Evolutionary conservation across 2,329 filamentous ascomycete species (phyloP).

Genomic region (Calonectria pseudoreteaudii): DNA sequence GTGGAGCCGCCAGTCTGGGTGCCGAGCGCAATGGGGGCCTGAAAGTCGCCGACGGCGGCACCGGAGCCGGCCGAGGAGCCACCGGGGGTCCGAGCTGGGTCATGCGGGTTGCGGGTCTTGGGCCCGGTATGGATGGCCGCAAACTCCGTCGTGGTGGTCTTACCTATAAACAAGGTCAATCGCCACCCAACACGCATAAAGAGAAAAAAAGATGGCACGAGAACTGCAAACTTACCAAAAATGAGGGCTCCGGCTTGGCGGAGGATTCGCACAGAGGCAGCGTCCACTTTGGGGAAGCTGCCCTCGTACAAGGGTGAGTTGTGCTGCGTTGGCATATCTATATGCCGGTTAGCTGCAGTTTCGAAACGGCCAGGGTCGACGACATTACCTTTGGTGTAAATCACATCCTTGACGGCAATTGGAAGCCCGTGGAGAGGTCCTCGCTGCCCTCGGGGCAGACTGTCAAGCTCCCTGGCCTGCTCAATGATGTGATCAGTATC

Average conservation of each 20-base stretch:
- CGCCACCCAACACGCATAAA: background rate
- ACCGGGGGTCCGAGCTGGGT: constrained; percentile 72
- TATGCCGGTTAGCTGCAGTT: background rate
- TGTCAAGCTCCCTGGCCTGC: constrained; percentile 63
- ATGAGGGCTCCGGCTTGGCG: constrained; percentile 68
- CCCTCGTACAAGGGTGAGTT: constrained; percentile 66
- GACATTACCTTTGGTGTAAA: constrained; percentile 63
- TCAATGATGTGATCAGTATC: constrained; percentile 57
- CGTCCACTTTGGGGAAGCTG: constrained; percentile 61
- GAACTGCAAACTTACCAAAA: constrained; percentile 46
- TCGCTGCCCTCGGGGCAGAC: constrained; percentile 58
- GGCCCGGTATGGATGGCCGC: constrained; percentile 66
- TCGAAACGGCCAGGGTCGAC: background rate
- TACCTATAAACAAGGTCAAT: constrained; percentile 28
- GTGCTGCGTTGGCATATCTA: constrained; percentile 68
- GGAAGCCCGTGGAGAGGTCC: constrained; percentile 69
- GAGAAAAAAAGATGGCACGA: background rate
- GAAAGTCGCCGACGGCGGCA: constrained; percentile 74
- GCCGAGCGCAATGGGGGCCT: constrained; percentile 70
- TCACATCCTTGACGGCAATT: constrained; percentile 71
- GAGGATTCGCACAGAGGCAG: constrained; percentile 63
- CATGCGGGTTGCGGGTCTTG: constrained; percentile 73
- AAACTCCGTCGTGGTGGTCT: constrained; percentile 71
- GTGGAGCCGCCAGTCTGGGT: constrained; percentile 76
- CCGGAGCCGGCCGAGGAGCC: constrained; percentile 77